Evolutionary conservation across 768 basidiomycete species (phyloP), one percentile per base, ranked within the genome.

Genomic region (Dacryopinax spathularia): DNA sequence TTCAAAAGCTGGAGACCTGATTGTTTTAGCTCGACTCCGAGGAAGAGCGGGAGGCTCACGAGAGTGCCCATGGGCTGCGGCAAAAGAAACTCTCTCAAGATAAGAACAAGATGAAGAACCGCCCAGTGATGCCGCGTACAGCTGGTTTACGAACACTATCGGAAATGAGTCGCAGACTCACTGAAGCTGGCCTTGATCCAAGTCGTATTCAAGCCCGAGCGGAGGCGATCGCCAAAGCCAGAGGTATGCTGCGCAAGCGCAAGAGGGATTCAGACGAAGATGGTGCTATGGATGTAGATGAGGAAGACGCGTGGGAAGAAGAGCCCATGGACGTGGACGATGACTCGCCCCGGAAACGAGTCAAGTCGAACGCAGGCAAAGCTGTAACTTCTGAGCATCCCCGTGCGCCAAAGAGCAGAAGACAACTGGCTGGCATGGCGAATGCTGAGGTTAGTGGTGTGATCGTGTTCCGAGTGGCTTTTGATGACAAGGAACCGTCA

Each of bases 171-270:
- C 75, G 80, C 12, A 87, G 84, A 72, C 75, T 98, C 73, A 88
- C 87, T n/a, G 84, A 84, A 69, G 90, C 89, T 16, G 96, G 96
- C 0, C 80, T 90, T 67, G 89, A 99, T 73, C 88, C 96, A 3
- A 87, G 86, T 67, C 81, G 82, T 60, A 85, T 99, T 68, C 82
- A 92, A 73, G 89, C 90, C 65, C 86, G 94, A n/a, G 96, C 93
- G 5, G 81, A 81, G 70, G 79, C 86, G 71, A 74, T 98, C 43
- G 89, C 88, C 33, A 91, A 91, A 74, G 72, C 84, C 27, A 81
- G 82, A 65, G 73, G 74, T 69, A 66, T 77, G 48, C 84, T 89
- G 78, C 80, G 86, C 73, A 89, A 88, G 72, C 80, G 90, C 62
- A 78, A 80, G 69, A 75, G 79, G 56, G 80, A 79, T 25, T 85